Evolutionary conservation across 2,329 filamentous ascomycete species (phyloP), one percentile per base, ranked within the genome.

Genomic region (Penicillium italicum): DNA sequence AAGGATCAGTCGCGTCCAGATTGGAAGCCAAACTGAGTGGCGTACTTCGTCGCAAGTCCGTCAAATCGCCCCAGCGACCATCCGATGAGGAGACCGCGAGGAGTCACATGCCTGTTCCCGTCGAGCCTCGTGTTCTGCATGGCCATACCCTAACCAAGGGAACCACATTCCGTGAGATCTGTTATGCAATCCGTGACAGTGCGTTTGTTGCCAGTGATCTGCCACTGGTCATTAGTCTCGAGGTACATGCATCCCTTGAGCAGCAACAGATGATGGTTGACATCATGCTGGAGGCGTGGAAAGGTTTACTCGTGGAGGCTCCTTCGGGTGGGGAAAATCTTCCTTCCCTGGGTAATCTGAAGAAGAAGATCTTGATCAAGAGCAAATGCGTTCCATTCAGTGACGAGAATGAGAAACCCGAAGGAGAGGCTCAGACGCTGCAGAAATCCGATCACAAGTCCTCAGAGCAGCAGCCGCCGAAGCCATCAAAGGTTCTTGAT

Each of bases 231-330:
- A 85, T 97, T 62, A 96, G 91, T 70, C 80, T 97, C 6, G 94
- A 99, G 73, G 90, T 97, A 0, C 93, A 97, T 72, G 88, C 91
- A 14, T 84, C 87, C 58, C 77, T 82, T 1, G 85, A 89, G 50
- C 93, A 97, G 72, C 94, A 99, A 72, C 85, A 91, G 61, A 82
- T 89, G 48, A 97, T 97, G 90, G 92, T 96, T 11, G 83, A 89
- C 53, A 96, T 97, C 60, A 97, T 99, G 88, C 86, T 86, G 62
- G 85, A 96, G 63, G 88, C 90, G 61, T 99, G 92, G 91, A 83
- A 82, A 38, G 86, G 83, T 0, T 76, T 88, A 65, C 79, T 97
- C 6, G 79, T 97, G 11, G 86, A 90, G 76, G 36, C 80, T 75
- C 78, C 64, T 76, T 77, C 62, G 74, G 78, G 63, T 78, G 77